Base-by-base conservation (phyloP, 345 rosid genomes). In the Carallia pectinifolia region DNA sequence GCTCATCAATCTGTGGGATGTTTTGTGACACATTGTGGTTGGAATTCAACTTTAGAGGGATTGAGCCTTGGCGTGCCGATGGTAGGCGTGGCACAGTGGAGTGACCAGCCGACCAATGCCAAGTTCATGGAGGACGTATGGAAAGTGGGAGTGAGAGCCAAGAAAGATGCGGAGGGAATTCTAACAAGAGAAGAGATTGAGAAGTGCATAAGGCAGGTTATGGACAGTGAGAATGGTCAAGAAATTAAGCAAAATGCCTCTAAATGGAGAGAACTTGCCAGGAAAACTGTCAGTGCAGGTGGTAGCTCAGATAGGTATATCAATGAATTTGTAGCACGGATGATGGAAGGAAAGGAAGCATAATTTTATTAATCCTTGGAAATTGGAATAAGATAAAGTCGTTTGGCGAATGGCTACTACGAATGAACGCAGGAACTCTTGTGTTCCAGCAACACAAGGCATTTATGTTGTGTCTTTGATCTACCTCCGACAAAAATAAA, bases 21-120 rank as follows among this genome's bases (percentile, higher is more conserved):
- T 67, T 83, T 83, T 50, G 44, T 85, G 4, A 83, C 81, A 4
- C 89, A 83, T 33, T 75, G 84, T 61, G 86, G 87, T 38, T 85
- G 89, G 86, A 85, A 85, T 71, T 85, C 86, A 3, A 83, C 76
- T 1, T 54, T 81, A 15, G 86, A 85, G 64, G 85, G 74, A 36
- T 2, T 83, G 71, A 79, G 81, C 74, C 74, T 84, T 1, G 83
- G 86, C 5, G 75, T 84, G 65, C 83, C 85, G 6, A 75, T 84
- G 83, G 79, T 84, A 71, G 62, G 76, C 6, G 39, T 77, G 50
- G 77, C 83, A 0, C 77, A 78, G 55, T 70, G 84, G 77, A 72
- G 77, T 38, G 90, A 82, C 70, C 87, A 86, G 77, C 83, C 83
- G 4, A 78, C 77, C 1, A 82, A 86, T 69, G 83, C 87, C 17